A percentile compares a stretch with the other conserved stretches of the same genome.
phyloP scores from a whole-genome alignment of 2,329 filamentous ascomycete genomes.

The Pseudopyricularia cyperi region DNA sequence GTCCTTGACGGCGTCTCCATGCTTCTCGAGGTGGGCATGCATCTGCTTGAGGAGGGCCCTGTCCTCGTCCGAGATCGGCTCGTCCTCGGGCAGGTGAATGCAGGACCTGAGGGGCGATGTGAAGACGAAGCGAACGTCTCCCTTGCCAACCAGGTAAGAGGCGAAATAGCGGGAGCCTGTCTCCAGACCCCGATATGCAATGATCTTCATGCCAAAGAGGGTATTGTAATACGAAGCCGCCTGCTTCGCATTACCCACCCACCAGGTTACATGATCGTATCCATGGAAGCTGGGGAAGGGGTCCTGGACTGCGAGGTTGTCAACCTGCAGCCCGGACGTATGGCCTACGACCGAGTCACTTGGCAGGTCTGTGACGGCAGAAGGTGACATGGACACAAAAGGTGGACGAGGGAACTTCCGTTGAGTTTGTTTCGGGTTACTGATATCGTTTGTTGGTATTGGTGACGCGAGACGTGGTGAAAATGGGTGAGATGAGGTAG shows the following conservation, averaged over 20 bases:
- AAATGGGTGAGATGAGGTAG: no score
- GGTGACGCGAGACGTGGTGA: no score
- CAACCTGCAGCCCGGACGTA: slow-evolving; percentile 17
- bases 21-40: slow-evolving; percentile 68
- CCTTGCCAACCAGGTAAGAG: slow-evolving; percentile 72
- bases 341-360: slow-evolving; percentile 24
- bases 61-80: slow-evolving; percentile 51
- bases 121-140: slow-evolving; percentile 68
- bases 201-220: slow-evolving; percentile 70
- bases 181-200: slow-evolving; percentile 81
- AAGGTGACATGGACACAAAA: slow-evolving; percentile 41
- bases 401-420: neutral
- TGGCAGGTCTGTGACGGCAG: slow-evolving; percentile 39
- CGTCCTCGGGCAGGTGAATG: slow-evolving; percentile 38
- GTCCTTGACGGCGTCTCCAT: slow-evolving; percentile 91
- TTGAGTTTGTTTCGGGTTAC: no score
- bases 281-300: slow-evolving; percentile 53
- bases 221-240: slow-evolving; percentile 79
- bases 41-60: slow-evolving; percentile 57
- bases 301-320: slow-evolving; percentile 39
- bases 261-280: slow-evolving; percentile 93
- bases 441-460: no score
- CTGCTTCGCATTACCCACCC: slow-evolving; percentile 94
- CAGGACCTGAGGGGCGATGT: slow-evolving; percentile 64
- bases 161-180: slow-evolving; percentile 72